Base-by-base conservation (phyloP, 2,329 filamentous ascomycete genomes). In the Fusarium sp. region DNA sequence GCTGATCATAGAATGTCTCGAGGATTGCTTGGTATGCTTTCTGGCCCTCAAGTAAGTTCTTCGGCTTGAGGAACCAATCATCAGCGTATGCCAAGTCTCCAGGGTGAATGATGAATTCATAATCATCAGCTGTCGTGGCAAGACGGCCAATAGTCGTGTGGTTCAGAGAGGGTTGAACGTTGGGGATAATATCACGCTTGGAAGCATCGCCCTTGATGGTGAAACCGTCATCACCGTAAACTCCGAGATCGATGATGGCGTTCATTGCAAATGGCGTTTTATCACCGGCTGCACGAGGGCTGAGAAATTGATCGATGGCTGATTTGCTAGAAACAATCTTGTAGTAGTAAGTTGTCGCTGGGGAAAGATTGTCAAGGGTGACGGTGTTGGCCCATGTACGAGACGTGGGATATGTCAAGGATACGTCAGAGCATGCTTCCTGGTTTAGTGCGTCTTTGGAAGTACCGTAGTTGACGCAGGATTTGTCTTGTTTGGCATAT, bases 121-220 rank as follows among this genome's bases (percentile, higher is more conserved):
- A 68, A 2, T 68, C 65, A 6, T 68, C 40, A 0, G 20, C 52
- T 20, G 65, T 68, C 9, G 65, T 43, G 2, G 65, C 64, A 22
- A 68, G 65, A 3, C 65, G 48, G 3, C 64, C 64, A 8, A 68
- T 68, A 8, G 65, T 68, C 2, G 65, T 68, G 20, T 68, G 65
- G 3, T 68, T 68, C 10, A 68, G 16, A 2, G 65, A 63, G 1
- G 65, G 65, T 1, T 68, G 65, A 7, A 68, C 15, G 3, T 22
- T 49, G 1, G 65, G 65, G 11, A 68, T 68, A 0, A 64, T 20
- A 13, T 68, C 58, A 5, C 65, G 44, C 40, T 68, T 68, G 0
- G 65, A 43, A 4, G 63, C 29, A n/a, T 68, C 64, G 25, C 63
- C 64, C 3, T 59, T 45, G 20, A 68, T 68, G 0, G 65, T 68